Base-by-base conservation (phyloP, 2,329 filamentous ascomycete genomes). In the Colletotrichum agaves region DNA sequence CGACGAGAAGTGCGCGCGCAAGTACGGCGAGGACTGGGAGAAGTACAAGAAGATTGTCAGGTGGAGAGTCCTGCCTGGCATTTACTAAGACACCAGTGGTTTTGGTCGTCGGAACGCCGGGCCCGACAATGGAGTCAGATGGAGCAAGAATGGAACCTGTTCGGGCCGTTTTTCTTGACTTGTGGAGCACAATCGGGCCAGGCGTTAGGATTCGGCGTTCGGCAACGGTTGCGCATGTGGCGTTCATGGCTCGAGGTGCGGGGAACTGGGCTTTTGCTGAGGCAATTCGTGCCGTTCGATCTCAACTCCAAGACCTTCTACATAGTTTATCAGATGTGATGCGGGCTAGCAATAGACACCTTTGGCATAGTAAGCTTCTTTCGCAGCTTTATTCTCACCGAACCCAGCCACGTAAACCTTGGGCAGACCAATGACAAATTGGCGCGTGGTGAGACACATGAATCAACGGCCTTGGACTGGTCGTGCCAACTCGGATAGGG, bases 1-100 rank as follows among this genome's bases (percentile, higher is more conserved):
- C 73, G 94, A 98, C 73, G 92, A 93, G 77, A 97, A 97, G 84
- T 98, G 95, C 79, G 84, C 87, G 70, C 87, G 87, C 76, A 98
- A 98, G 85, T 98, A 98, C 75, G 94, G 94, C 27, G 90, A 90
- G 72, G 94, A 98, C 76, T 98, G 95, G 94, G 88, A 94, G 70
- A 87, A 89, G 80, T 98, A 98, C 80, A 94, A 92, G 79, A 89
- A 90, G 79, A 86, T 90, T 76, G 95, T 98, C 49, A 89, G 85
- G 68, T 97, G 87, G 79, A 88, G 90, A 75, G 97, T 98, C 72
- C 80, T 98, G 44, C 95, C 95, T 5, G 92, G 92, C 39, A 82
- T 98, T 17, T 98, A 98, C 81, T 98, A 41, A 47, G 31, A n/a
- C 1, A 12, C 2, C 6, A 52, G 21, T 15, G 10, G 5, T 19